Conservation (phyloP, 2,329 filamentous ascomycete species). For the Chrysoporthe cubensis region DNA sequence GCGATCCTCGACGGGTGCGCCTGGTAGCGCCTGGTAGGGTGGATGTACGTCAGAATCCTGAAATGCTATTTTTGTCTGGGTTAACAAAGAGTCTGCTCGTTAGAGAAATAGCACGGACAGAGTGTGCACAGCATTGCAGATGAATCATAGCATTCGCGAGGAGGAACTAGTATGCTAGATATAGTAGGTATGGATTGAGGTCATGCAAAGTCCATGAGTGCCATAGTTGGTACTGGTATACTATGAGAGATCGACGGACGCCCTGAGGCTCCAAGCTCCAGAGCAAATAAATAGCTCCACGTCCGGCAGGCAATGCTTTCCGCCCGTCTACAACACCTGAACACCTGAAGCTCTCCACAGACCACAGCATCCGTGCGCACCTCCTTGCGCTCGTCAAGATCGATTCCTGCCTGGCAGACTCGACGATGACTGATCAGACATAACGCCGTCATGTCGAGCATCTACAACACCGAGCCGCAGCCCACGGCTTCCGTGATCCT, state of each 20-base stretch:
- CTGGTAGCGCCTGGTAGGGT: slow-evolving; percentile 10
- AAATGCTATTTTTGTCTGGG: slow-evolving; percentile 17
- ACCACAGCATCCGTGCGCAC: background rate
- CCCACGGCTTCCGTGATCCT: slow-evolving; percentile 91
- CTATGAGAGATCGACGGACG: background rate
- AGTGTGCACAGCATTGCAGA: background rate
- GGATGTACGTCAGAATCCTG: slow-evolving; percentile 22
- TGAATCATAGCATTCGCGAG: background rate
- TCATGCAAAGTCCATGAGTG: background rate
- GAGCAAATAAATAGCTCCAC: background rate
- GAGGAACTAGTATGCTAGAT: background rate
- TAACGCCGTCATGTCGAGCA: slow-evolving; percentile 70
- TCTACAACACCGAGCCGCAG: slow-evolving; percentile 94
- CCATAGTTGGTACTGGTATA: background rate
- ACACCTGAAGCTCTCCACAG: background rate
- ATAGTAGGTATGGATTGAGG: background rate
- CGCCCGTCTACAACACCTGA: background rate
- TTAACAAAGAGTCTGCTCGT: background rate
- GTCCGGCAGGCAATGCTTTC: slow-evolving; percentile 12
- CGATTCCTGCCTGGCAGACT: background rate
- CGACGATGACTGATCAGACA: background rate
- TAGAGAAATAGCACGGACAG: background rate
- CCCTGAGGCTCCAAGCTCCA: background rate
- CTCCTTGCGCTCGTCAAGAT: background rate
- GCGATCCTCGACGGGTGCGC: background rate